Conservation (phyloP, 495 filamentous ascomycete species). For the Penicillium antarcticum region DNA sequence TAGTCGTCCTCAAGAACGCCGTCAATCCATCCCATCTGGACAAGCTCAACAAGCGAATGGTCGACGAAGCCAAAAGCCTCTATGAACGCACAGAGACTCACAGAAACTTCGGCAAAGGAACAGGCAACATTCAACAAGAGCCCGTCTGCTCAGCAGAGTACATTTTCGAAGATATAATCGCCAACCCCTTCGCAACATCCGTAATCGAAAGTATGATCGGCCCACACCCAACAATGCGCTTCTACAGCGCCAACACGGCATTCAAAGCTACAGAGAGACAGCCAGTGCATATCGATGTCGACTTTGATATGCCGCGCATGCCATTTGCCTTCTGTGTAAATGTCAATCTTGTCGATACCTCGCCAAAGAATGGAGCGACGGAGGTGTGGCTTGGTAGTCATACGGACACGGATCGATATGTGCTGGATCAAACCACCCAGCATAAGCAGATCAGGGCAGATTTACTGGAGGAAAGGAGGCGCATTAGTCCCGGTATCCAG, state of each 20-base stretch:
- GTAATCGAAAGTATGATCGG: conserved; percentile 49
- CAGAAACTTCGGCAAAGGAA: conserved; percentile 50
- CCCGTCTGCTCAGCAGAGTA: conserved; percentile 39
- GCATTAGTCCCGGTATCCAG: conserved; percentile 31
- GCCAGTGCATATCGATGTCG: conserved; percentile 53
- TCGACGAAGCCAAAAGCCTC: conserved; percentile 44
- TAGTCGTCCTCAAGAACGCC: conserved; percentile 49
- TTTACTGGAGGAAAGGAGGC: conserved; percentile 26
- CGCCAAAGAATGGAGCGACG: conserved; percentile 36
- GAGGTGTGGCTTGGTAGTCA: conserved; percentile 46
- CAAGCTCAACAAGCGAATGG: conserved; percentile 49
- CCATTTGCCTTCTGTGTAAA: conserved; percentile 21
- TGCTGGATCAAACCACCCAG: conserved; percentile 18
- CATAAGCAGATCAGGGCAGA: conserved; percentile 21
- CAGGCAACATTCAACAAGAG: conserved; percentile 55
- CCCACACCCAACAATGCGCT: conserved; percentile 44
- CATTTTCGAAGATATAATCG: conserved; percentile 40
- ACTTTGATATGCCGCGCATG: conserved; percentile 46
- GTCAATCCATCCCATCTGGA: conserved; percentile 42
- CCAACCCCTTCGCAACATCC: conserved; percentile 47
- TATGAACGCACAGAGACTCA: conserved; percentile 34
- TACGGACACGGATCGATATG: conserved; percentile 19
- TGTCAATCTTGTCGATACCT: conserved; percentile 21
- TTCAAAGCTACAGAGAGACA: conserved; percentile 40
- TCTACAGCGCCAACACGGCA: conserved; percentile 53